Conservation (phyloP, 2,329 filamentous ascomycete species). For the Aureobasidium mangrovei region DNA sequence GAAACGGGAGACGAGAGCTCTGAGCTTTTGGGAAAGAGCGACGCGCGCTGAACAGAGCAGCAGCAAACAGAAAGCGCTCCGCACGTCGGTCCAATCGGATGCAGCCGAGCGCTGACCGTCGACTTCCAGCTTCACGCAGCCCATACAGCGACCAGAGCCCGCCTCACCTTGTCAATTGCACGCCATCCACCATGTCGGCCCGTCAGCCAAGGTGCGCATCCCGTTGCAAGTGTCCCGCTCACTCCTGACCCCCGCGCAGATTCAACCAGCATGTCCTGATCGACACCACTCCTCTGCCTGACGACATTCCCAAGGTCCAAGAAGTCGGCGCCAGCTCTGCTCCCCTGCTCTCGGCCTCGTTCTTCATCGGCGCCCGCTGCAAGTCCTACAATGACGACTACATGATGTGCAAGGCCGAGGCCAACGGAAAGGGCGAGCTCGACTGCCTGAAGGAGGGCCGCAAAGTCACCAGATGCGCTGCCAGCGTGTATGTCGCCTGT, state of each 20-base stretch:
- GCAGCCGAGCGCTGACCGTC: slow-evolving; percentile 9
- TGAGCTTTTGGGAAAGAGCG: slow-evolving; percentile 3
- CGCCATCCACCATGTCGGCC: slow-evolving; percentile 47
- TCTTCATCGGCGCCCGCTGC: slow-evolving; percentile 96
- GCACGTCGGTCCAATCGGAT: slow-evolving; percentile 3
- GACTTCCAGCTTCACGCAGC: slow-evolving; percentile 9
- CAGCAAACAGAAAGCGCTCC: neutral
- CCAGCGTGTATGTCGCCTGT: slow-evolving; percentile 69
- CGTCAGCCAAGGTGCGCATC: slow-evolving; percentile 49
- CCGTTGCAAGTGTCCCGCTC: slow-evolving; percentile 6
- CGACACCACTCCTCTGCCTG: slow-evolving; percentile 92
- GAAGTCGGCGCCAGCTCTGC: slow-evolving; percentile 91
- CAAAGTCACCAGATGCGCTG: slow-evolving; percentile 91
- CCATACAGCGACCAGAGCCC: slow-evolving; percentile 3
- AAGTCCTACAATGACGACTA: slow-evolving; percentile 95
- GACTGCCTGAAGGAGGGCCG: slow-evolving; percentile 95
- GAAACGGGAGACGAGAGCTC: neutral
- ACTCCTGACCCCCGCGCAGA: slow-evolving; percentile 42
- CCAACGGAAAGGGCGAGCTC: slow-evolving; percentile 80
- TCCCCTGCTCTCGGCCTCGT: slow-evolving; percentile 81
- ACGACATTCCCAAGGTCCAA: slow-evolving; percentile 82
- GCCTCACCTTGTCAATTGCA: slow-evolving; percentile 11
- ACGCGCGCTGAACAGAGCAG: neutral
- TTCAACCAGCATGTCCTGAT: slow-evolving; percentile 91
- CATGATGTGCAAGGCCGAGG: slow-evolving; percentile 98